Evolutionary conservation across 768 basidiomycete genomes (phyloP).

Genomic region (Leccinum barrowsii): DNA sequence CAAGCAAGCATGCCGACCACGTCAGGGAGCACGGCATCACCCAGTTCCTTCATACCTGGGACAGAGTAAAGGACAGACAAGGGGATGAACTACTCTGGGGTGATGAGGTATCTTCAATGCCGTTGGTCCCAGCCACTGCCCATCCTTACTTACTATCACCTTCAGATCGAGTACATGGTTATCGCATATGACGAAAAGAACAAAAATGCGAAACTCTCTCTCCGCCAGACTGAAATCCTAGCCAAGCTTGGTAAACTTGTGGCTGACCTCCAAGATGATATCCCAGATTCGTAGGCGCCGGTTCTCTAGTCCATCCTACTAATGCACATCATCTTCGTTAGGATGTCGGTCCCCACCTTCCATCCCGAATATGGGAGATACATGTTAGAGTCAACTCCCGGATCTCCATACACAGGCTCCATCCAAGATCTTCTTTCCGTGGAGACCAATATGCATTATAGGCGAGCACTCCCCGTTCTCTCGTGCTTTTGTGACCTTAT

Average conservation of each 20-base stretch:
- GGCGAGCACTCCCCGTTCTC: slow-evolving; percentile 41
- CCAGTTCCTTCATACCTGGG: slow-evolving; percentile 93
- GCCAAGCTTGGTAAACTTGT: slow-evolving; percentile 69
- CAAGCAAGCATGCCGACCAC: slow-evolving; percentile 83
- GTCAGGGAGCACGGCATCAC: slow-evolving; percentile 90
- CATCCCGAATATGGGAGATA: slow-evolving; percentile 98
- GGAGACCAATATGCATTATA: slow-evolving; percentile 92
- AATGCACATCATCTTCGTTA: slow-evolving; percentile 26
- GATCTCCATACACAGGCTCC: slow-evolving; percentile 88
- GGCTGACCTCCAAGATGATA: slow-evolving; percentile 51
- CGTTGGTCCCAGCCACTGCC: slow-evolving; percentile 1
- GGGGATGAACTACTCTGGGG: slow-evolving; percentile 97
- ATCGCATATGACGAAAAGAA: slow-evolving; percentile 73
- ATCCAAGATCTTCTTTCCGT: slow-evolving; percentile 85
- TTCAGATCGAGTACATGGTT: slow-evolving; percentile 94
- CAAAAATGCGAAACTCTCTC: slow-evolving; percentile 82
- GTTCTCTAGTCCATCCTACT: not conserved
- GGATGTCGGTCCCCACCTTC: slow-evolving; percentile 79
- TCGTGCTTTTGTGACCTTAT: slow-evolving; percentile 5
- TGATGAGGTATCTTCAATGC: slow-evolving; percentile 70
- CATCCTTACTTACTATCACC: slow-evolving; percentile 8
- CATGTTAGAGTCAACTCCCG: slow-evolving; percentile 98
- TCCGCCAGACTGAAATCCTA: slow-evolving; percentile 95
- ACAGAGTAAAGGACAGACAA: slow-evolving; percentile 82
- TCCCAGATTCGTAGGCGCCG: slow-evolving; percentile 52